phyloP scores from a whole-genome alignment of 2,329 filamentous ascomycete genomes.

The Didymella exigua region DNA sequence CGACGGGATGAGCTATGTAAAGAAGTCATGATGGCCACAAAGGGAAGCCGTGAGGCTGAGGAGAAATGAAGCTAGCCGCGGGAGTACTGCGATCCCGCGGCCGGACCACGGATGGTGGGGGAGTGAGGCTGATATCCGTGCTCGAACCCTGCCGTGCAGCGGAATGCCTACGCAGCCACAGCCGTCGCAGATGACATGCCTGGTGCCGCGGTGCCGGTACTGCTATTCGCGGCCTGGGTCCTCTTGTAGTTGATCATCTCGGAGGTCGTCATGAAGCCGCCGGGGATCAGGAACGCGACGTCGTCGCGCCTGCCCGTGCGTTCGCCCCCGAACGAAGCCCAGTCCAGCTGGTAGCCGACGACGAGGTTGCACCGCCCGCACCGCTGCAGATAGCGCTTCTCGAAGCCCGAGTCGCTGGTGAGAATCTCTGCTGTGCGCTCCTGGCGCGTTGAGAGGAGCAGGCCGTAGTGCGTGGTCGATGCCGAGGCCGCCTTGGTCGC shows the following conservation, averaged over 20 bases:
- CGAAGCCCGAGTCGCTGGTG: conserved; percentile 66
- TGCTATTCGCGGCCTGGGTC: conserved; percentile 16
- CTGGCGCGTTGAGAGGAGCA: conserved; percentile 56
- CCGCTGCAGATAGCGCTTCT: conserved; percentile 65
- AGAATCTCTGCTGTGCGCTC: conserved; percentile 60
- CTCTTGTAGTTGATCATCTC: conserved; percentile 57
- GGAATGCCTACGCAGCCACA: conserved; percentile 31
- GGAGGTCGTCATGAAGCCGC: conserved; percentile 63
- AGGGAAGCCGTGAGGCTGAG: conserved; percentile 1
- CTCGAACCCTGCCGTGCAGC: too few relatives aligned
- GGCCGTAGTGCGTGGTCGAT: conserved; percentile 51
- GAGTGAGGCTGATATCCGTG: conserved; percentile 9
- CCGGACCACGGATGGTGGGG: conserved; percentile 4
- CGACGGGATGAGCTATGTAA: not conserved
- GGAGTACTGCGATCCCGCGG: conserved; percentile 8
- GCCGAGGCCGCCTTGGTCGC: conserved; percentile 20
- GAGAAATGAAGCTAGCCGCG: too few relatives aligned
- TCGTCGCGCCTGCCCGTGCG: conserved; percentile 48
- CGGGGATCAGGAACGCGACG: conserved; percentile 66
- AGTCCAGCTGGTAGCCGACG: conserved; percentile 67
- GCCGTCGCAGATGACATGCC: conserved; percentile 13
- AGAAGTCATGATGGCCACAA: not conserved
- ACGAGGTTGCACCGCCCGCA: conserved; percentile 67
- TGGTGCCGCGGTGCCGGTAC: not conserved
- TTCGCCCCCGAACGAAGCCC: conserved; percentile 52